Evolutionary conservation across 1,139 yeast genomes (phyloP).

Genomic region (Kurtzmaniella quercitrusa): DNA sequence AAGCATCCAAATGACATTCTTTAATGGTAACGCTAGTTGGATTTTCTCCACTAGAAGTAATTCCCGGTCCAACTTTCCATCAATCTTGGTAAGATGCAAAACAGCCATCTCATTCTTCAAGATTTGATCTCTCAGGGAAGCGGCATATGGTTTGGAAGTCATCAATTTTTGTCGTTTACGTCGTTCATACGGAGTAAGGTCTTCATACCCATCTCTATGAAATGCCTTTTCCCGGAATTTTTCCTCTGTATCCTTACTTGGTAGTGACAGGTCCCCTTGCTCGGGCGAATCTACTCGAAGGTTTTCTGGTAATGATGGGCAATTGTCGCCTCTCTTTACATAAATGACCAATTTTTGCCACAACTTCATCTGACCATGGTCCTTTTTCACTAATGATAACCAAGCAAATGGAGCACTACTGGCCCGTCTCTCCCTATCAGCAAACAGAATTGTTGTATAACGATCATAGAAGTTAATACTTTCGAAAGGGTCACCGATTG

Average conservation of each 20-base stretch:
- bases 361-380: slow-evolving; percentile 18
- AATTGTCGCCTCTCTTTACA: slow-evolving; percentile 1
- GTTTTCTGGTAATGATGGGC: not conserved
- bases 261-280: not conserved
- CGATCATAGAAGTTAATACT: slow-evolving; percentile 30
- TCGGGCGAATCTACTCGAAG: not conserved
- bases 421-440: slow-evolving; percentile 20
- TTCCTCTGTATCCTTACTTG: slow-evolving; percentile 11
- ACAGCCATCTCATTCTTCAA: slow-evolving; percentile 14
- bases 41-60: slow-evolving; percentile 19
- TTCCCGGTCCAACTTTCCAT: slow-evolving; percentile 17
- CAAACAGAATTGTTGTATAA: slow-evolving; percentile 22
- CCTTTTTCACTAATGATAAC: slow-evolving; percentile 34
- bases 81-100: slow-evolving; percentile 19
- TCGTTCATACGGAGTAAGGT: slow-evolving; percentile 20
- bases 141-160: slow-evolving; percentile 1
- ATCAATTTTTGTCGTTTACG: slow-evolving; percentile 2
- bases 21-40: slow-evolving; percentile 31
- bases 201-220: slow-evolving; percentile 27
- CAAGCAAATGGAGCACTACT: slow-evolving; percentile 39
- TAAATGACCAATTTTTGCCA: slow-evolving; percentile 1
- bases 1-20: slow-evolving; percentile 36
- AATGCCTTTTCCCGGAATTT: slow-evolving; percentile 22
- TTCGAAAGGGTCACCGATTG: slow-evolving; percentile 11
- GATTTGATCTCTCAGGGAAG: slow-evolving; percentile 7